A percentile compares a stretch with the other conserved stretches of the same genome.
These are phyloP conservation scores for Saitozyma podzolica DNA, from an alignment of 768 basidiomycete species.

Conservation along the genomic window DNA sequence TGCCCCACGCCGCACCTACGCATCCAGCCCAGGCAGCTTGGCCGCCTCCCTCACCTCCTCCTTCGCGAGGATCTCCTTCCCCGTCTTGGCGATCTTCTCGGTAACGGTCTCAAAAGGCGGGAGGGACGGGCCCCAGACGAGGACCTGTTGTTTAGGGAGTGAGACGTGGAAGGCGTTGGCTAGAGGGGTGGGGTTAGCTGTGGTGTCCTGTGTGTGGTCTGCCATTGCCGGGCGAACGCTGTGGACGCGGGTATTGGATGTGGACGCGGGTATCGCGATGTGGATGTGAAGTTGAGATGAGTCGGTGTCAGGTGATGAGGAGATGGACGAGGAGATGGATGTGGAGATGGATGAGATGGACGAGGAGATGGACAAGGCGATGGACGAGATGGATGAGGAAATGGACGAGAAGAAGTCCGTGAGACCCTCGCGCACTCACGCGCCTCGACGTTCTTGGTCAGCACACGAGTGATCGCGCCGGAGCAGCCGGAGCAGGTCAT, in stretches of 20 bases:
- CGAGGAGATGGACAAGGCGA: neutral
- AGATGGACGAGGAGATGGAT: neutral
- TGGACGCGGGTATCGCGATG: no score
- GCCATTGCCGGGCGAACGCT: no score
- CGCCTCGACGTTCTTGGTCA: conserved; percentile 45
- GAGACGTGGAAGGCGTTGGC: conserved; percentile 48
- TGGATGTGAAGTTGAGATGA: neutral
- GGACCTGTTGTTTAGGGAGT: conserved; percentile 44
- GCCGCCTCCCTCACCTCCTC: conserved; percentile 20
- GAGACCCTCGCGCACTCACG: conserved; percentile 51
- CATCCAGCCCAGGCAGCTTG: conserved; percentile 23
- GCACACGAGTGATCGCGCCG: conserved; percentile 49
- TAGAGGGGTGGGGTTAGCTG: conserved; percentile 9
- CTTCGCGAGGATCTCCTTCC: conserved; percentile 39
- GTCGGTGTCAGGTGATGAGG: neutral
- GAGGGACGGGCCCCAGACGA: conserved; percentile 46
- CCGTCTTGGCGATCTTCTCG: conserved; percentile 53
- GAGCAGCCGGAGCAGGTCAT: conserved; percentile 54
- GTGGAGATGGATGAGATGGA: conserved; percentile 5
- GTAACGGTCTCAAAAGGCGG: conserved; percentile 47
- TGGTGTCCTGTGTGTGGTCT: neutral
- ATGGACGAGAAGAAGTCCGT: neutral
- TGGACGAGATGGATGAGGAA: neutral
- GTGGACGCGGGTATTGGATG: no score
- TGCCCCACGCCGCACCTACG: conserved; percentile 4